phyloP scores from a whole-genome alignment of 306 rosid species.

The Rosa lucieae region DNA sequence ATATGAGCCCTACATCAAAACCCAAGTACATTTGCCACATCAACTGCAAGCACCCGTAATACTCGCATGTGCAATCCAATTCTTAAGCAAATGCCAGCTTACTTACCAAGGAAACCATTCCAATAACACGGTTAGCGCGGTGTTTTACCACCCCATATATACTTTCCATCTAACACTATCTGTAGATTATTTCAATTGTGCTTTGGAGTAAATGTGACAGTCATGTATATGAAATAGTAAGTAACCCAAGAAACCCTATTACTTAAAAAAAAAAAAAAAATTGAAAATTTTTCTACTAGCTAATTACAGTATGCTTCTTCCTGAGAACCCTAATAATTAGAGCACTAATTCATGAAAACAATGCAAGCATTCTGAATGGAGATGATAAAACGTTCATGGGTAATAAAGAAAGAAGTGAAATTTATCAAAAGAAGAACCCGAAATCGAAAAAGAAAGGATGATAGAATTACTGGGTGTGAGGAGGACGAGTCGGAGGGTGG shows the following conservation, averaged over 20 bases:
- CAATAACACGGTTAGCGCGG: not conserved
- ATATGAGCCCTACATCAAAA: not conserved
- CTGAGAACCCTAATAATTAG: not conserved
- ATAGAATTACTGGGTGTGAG: slow-evolving; percentile 41
- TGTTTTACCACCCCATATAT: not conserved
- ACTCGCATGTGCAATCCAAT: not conserved
- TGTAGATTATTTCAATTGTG: not conserved
- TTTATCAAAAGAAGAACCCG: not conserved
- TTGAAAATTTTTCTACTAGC: not conserved
- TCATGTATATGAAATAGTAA: not conserved
- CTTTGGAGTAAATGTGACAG: not conserved
- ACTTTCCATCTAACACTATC: not conserved
- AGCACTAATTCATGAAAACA: not conserved
- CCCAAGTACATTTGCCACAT: not conserved
- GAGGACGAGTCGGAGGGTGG: slow-evolving; percentile 31
- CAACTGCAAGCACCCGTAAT: not conserved
- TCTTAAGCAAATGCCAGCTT: not conserved
- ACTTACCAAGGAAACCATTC: not conserved
- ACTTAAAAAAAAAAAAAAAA: not conserved
- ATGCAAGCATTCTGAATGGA: not conserved
- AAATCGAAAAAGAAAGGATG: not conserved
- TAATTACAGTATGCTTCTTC: not conserved
- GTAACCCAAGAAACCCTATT: not conserved
- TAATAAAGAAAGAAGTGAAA: not conserved
- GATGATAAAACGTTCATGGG: not conserved